Evolutionary conservation across 345 rosid species (phyloP).

Genomic region (Salix koriyanagi): DNA sequence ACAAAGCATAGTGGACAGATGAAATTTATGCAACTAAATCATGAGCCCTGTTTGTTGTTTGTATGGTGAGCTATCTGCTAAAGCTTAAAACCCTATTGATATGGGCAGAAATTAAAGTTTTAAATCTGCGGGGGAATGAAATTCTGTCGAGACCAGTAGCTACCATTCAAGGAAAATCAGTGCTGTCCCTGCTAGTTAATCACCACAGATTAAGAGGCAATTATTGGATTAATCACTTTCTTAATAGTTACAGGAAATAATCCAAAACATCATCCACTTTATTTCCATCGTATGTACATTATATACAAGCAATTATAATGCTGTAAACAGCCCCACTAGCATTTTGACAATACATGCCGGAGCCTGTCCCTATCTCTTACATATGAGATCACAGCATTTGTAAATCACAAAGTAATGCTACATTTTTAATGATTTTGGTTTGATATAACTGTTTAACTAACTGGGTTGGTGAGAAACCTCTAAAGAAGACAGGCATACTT

Average conservation of each 20-base stretch:
- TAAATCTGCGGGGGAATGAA: background rate
- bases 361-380: constrained; percentile 22
- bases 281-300: constrained; percentile 21
- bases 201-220: background rate
- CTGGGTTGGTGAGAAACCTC: constrained; percentile 43
- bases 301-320: constrained; percentile 17
- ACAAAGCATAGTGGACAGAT: too few species aligned
- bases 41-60: too few species aligned
- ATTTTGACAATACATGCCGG: constrained; percentile 10
- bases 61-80: background rate
- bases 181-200: background rate
- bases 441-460: constrained; percentile 29
- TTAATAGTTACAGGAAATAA: background rate
- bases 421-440: constrained; percentile 7
- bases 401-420: constrained; percentile 17
- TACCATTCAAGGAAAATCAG: background rate
- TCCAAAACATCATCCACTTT: background rate
- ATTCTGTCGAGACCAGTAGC: background rate
- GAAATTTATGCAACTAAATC: too few species aligned
- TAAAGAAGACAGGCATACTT: constrained; percentile 30
- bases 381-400: constrained; percentile 19
- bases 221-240: background rate
- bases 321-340: constrained; percentile 8
- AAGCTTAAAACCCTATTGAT: background rate
- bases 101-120: background rate